phyloP scores from a whole-genome alignment of 2,329 filamentous ascomycete species.

The Pseudopyrenochaeta lycopersici region DNA sequence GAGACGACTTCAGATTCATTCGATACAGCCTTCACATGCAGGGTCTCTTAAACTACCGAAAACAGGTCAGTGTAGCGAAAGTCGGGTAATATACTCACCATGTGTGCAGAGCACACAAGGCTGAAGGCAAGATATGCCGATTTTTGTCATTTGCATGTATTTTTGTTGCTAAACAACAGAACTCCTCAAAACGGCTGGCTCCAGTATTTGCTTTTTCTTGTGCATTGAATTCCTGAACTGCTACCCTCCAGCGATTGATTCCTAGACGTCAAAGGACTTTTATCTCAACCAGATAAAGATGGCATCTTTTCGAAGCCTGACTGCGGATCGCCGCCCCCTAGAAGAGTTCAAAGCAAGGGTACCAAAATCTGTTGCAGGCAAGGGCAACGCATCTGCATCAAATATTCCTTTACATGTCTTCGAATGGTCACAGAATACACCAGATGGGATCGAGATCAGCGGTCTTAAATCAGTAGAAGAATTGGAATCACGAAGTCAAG shows the following conservation, averaged over 20 bases:
- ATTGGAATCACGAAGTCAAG: constrained; percentile 8
- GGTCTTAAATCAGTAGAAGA: constrained; percentile 10
- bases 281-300: constrained; percentile 1
- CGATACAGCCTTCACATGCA: constrained; percentile 4
- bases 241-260: too few species aligned
- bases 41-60: neutral
- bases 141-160: neutral
- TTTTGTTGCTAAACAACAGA: neutral
- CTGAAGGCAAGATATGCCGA: neutral
- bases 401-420: constrained; percentile 25
- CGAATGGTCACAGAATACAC: constrained; percentile 27
- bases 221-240: too few species aligned
- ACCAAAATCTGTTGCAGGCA: neutral
- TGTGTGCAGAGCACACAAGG: neutral
- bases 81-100: neutral
- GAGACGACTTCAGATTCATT: constrained; percentile 3
- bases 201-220: neutral
- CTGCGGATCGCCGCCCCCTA: constrained; percentile 18
- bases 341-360: constrained; percentile 14
- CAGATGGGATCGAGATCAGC: constrained; percentile 13
- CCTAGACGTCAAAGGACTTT: neutral
- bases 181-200: neutral
- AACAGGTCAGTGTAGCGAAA: neutral
- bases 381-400: neutral
- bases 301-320: constrained; percentile 19